Evolutionary conservation across 2,329 filamentous ascomycete species (phyloP), one percentile per base, ranked within the genome.

Genomic region (Aspergillus nomiae): DNA sequence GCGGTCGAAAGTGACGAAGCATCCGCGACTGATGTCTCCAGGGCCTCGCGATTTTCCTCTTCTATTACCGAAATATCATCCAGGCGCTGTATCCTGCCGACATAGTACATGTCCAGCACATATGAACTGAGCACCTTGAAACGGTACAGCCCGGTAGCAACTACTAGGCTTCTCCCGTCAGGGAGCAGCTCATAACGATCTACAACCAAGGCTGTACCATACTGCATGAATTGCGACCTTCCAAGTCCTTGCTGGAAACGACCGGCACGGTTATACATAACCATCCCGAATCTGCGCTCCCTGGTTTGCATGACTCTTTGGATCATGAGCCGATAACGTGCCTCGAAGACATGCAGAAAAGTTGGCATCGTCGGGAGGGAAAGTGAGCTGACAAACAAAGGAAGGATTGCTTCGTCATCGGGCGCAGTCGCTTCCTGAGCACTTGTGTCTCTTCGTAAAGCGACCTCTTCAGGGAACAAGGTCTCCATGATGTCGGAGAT

Each of bases 291-390:
- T 28, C 87, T 91, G 16, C 87, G 83, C 64, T 90, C 87, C 0
- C 88, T 87, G 61, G 71, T 81, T 65, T 93, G 90, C 59, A 96
- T 81, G 0, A 88, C 90, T 41, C 92, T 87, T 54, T 90, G 86
- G 43, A 97, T 90, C 92, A 97, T 95, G n/a, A 95, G 83, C 9
- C 92, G 87, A 74, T 97, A 97, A 8, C 91, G 86, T n/a, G 92
- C 91, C 75, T 97, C 94, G 73, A 96, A 97, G n/a, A 97, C 87
- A 70, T 96, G 91, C 3, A 97, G 81, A 69, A 95, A 95, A 0
- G 92, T 94, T 0, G 90, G 92, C 87, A 94, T 92, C 1, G 85
- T 83, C 1, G 94, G 94, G 69, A 95, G 94, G 0, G 92, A 86
- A 10, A 96, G 78, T 0, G 92, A 92, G 77, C 91, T 95, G 36